Evolutionary conservation across 1,139 yeast genomes (phyloP), one percentile per base, ranked within the genome.

Genomic region (Geotrichum candidum): DNA sequence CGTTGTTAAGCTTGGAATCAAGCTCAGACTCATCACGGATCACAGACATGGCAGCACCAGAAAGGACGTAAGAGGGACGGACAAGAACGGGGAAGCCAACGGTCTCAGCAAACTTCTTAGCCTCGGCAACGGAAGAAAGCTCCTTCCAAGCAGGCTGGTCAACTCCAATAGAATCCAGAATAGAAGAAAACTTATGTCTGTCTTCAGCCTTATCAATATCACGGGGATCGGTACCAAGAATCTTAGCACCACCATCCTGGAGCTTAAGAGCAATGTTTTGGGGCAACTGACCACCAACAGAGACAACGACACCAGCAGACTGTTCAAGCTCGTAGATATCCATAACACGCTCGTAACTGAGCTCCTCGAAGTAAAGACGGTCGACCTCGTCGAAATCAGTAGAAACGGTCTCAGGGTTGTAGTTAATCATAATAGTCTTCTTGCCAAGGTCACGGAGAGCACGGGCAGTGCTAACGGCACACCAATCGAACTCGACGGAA

Each of bases 141-240:
- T 94, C 99, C 77, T 92, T 94, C 99, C 99, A 94, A 57, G 97
- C 97, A 60, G 99, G 99, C 79, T 94, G 99, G 78, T 94, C 99
- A 68, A 94, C 98, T 63, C 96, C 97, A 72, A 94, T 94, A 71
- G 85, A 85, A 77, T 94, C 99, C 80, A 94, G 83, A 95, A 94
- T 92, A 79, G 97, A 89, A 59, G 97, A 90, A 81, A 94, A 94
- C 80, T 94, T 95, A 83, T 91, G 92, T 80, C 99, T 85, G 78
- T 94, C 92, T 80, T 94, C 99, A 67, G 99, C 99, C 67, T 96
- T 87, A 75, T 94, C 99, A 76, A 94, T 94, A 96, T 90, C 91
- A 77, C 90, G 97, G 64, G 99, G 99, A 52, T 96, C 88, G 59
- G 99, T 94, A 77, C 99, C 99, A 70, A 94, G 81, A 68, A 94